phyloP scores from a whole-genome alignment of 345 rosid genomes.

The Populus simonii region DNA sequence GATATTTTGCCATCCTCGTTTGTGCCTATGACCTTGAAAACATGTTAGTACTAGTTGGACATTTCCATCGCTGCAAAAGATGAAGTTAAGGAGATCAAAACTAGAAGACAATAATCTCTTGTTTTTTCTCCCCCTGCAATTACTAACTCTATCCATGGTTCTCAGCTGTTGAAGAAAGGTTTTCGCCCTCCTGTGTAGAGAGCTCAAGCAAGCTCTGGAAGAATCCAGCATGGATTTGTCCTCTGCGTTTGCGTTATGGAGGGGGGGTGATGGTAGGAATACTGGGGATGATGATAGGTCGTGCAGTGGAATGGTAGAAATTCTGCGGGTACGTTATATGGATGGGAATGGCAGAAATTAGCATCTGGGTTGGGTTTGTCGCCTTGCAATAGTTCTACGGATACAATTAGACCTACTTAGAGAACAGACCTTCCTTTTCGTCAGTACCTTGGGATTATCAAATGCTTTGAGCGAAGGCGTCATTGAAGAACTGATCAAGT shows the following conservation, averaged over 20 bases:
- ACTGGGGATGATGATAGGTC: neutral
- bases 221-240: conserved; percentile 13
- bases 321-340: neutral
- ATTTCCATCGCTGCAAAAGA: conserved; percentile 37
- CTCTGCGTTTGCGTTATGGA: neutral
- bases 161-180: conserved; percentile 1
- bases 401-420: neutral
- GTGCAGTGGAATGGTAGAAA: neutral
- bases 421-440: neutral
- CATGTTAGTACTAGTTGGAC: conserved; percentile 36
- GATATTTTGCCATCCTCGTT: conserved; percentile 55
- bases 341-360: neutral
- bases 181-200: conserved; percentile 7
- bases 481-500: neutral
- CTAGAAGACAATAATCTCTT: conserved; percentile 11
- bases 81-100: conserved; percentile 18
- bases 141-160: neutral
- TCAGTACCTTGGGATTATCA: neutral
- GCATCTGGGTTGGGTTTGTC: neutral
- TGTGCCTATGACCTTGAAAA: conserved; percentile 43
- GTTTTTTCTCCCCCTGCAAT: neutral
- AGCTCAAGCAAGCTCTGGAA: conserved; percentile 18
- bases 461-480: neutral
- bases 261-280: neutral
- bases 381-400: neutral